These are phyloP conservation scores for Epicoccum sorghinum DNA, from an alignment of 2,329 filamentous ascomycete species.

Conservation along the genomic window DNA sequence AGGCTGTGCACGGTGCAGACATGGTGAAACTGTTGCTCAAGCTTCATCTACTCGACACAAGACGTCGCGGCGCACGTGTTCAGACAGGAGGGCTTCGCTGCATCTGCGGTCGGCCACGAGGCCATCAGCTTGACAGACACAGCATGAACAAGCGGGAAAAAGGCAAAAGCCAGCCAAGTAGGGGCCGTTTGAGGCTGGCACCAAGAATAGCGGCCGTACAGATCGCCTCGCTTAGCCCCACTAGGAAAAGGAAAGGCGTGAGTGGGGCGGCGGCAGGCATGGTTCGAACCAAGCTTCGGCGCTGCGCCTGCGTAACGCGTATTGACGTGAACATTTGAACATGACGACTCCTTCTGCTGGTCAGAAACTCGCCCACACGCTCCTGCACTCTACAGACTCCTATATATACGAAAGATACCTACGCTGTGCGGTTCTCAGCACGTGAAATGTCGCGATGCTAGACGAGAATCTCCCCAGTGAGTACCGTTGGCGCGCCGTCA, in stretches of 20 bases:
- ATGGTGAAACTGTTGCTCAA: constrained; percentile 13
- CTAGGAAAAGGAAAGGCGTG: constrained; percentile 11
- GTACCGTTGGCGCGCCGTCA: neutral
- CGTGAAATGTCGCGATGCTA: constrained; percentile 65
- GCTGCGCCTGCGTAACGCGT: constrained; percentile 20
- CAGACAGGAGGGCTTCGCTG: neutral
- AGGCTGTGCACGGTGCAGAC: constrained; percentile 13
- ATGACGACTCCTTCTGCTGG: constrained; percentile 11
- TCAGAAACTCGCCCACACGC: neutral
- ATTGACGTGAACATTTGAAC: constrained; percentile 12
- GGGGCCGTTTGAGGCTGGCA: neutral
- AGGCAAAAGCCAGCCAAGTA: neutral
- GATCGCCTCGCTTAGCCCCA: neutral
- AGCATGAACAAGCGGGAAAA: neutral
- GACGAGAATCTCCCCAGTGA: constrained; percentile 89
- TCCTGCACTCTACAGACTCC: neutral
- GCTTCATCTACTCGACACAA: constrained; percentile 13
- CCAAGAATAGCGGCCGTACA: constrained; percentile 12
- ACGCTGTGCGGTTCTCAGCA: neutral
- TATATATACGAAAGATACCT: neutral
- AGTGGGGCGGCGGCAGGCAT: constrained; percentile 12
- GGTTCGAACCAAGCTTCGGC: neutral
- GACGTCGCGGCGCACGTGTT: constrained; percentile 2
- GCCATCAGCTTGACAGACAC: neutral
- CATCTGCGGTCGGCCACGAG: neutral